A percentile compares a stretch with the other conserved stretches of the same genome.
Evolutionary conservation across 176 grass and related monocot genomes (phyloP).

Genomic region (Zoysia pacifica): DNA sequence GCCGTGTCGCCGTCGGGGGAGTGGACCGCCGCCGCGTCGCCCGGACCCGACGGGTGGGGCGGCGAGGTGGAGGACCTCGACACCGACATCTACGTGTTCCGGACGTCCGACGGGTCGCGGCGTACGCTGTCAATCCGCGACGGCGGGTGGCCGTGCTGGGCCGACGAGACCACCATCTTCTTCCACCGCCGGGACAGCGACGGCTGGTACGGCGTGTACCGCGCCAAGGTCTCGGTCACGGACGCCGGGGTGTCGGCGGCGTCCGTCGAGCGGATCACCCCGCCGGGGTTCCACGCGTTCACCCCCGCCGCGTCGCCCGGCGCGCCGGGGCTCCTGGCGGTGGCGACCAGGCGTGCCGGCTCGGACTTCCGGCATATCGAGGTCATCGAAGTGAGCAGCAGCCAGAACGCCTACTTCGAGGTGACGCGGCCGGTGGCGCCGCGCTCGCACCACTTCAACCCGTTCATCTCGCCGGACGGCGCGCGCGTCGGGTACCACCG

Average conservation of each 20-base stretch:
- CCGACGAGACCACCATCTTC: conserved; percentile 72
- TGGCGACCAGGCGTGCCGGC: conserved; percentile 64
- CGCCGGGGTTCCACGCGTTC: conserved; percentile 84
- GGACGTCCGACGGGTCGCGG: conserved; percentile 56
- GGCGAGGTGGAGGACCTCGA: conserved; percentile 75
- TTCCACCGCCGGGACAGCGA: conserved; percentile 79
- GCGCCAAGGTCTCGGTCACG: conserved; percentile 46
- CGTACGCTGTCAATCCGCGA: conserved; percentile 50
- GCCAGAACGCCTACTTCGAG: conserved; percentile 51
- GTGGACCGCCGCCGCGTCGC: conserved; percentile 74
- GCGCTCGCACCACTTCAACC: conserved; percentile 76
- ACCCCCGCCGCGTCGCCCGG: conserved; percentile 69
- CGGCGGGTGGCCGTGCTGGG: conserved; percentile 83
- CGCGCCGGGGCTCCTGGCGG: conserved; percentile 63
- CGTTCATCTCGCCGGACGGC: conserved; percentile 75
- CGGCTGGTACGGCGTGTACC: conserved; percentile 81
- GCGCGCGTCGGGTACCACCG: conserved; percentile 74
- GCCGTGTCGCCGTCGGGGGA: conserved; percentile 73
- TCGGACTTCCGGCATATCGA: conserved; percentile 84
- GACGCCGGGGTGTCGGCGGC: conserved; percentile 3
- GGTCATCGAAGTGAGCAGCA: conserved; percentile 51
- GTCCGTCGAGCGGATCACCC: conserved; percentile 59
- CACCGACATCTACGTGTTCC: conserved; percentile 77
- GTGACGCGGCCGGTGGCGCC: conserved; percentile 57
- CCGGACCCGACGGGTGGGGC: conserved; percentile 40